Base-by-base conservation (phyloP, 2,329 filamentous ascomycete genomes). In the Berkeleyomyces rouxiae region DNA sequence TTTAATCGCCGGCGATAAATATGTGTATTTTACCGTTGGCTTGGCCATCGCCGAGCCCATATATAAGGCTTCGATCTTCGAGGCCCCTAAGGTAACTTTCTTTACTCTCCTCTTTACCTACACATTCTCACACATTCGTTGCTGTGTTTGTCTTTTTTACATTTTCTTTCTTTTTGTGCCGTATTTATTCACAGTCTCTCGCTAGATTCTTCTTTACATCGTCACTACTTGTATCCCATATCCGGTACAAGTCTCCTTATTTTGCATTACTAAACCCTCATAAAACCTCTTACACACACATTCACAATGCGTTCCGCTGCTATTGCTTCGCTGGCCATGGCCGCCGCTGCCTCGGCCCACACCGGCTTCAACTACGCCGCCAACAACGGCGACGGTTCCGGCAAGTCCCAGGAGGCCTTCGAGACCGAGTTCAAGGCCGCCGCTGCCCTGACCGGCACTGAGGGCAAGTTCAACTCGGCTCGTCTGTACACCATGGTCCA, bases 351-450 rank as follows among this genome's bases (percentile, higher is more conserved):
- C 61, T 76, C 76, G 58, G 72, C 71, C 58, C 73, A 75, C 71
- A 78, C 82, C 66, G 87, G 87, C 68, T 89, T 89, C 82, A 89
- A 89, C 78, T 89, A 87, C 67, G 86, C 84, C 66, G 77, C 79
- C 63, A 78, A 78, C 65, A 83, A 83, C 70, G 79, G 77, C 58
- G 80, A 82, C 68, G 80, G 83, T 66, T 73, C 78, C 42, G 73
- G 78, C 70, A 87, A 87, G 75, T 68, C 69, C 61, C 79, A 86
- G 69, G 68, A 77, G 10, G 84, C 88, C 70, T 91, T 86, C 73
- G 82, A 87, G 75, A 75, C 79, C 68, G 82, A 87, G 73, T 89
- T 89, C 79, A 81, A 78, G 66, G 75, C 79, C 2, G 85, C 87
- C 37, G 78, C 83, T 67, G 76, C 75, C 59, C 82, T 91, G 13